These are phyloP conservation scores for Cercospora janseana DNA, from an alignment of 2,329 filamentous ascomycete genomes.

Conservation along the genomic window DNA sequence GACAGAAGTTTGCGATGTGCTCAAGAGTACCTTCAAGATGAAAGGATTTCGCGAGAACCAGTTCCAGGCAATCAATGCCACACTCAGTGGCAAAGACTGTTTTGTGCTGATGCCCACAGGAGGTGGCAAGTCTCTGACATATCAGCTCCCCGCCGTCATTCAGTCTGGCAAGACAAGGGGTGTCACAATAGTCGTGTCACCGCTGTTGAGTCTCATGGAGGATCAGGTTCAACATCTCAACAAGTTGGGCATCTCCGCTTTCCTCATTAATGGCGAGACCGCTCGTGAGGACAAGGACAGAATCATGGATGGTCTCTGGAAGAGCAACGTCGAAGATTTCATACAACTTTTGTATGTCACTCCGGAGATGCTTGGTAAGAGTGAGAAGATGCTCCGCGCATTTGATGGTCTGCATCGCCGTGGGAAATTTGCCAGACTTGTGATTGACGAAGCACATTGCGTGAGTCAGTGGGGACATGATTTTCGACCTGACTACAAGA, in stretches of 20 bases:
- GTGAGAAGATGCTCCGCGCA: slow-evolving; percentile 61
- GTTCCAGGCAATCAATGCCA: slow-evolving; percentile 92
- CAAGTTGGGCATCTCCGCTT: slow-evolving; percentile 72
- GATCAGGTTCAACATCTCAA: slow-evolving; percentile 87
- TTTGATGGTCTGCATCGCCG: slow-evolving; percentile 68
- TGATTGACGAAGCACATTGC: slow-evolving; percentile 98
- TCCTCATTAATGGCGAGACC: slow-evolving; percentile 77
- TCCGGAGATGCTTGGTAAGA: slow-evolving; percentile 93
- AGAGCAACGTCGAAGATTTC: slow-evolving; percentile 66
- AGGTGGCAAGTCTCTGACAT: slow-evolving; percentile 94
- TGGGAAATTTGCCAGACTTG: slow-evolving; percentile 77
- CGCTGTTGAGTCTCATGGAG: slow-evolving; percentile 91
- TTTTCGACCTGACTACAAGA: slow-evolving; percentile 94
- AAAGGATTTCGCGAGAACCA: slow-evolving; percentile 87
- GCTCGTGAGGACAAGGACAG: slow-evolving; percentile 59
- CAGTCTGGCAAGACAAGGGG: slow-evolving; percentile 76
- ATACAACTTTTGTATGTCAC: slow-evolving; percentile 92
- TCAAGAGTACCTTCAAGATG: slow-evolving; percentile 81
- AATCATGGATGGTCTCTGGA: slow-evolving; percentile 64
- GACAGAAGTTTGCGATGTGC: slow-evolving; percentile 72
- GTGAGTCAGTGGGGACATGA: slow-evolving; percentile 99
- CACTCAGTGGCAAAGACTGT: slow-evolving; percentile 78
- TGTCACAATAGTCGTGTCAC: slow-evolving; percentile 92
- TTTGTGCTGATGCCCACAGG: slow-evolving; percentile 98
- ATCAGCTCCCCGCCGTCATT: slow-evolving; percentile 87